phyloP scores from a whole-genome alignment of 768 basidiomycete species.

The Trametes punicea region DNA sequence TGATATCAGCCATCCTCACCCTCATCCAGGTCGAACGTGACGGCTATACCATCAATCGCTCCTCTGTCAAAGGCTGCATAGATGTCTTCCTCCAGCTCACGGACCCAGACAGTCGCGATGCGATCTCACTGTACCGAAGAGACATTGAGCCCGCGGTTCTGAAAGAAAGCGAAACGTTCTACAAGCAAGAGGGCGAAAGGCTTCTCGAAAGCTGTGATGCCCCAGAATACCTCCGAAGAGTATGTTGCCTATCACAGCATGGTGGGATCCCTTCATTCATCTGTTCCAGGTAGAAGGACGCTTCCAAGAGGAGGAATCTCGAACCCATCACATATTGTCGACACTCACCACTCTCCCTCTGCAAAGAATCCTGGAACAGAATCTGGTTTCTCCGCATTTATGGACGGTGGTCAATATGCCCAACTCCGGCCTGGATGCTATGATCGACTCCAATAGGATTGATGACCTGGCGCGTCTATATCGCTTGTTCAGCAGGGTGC shows the following conservation, averaged over 20 bases:
- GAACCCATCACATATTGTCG: slow-evolving; percentile 84
- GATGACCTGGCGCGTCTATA: slow-evolving; percentile 80
- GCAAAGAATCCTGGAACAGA: slow-evolving; percentile 68
- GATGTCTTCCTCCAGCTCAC: slow-evolving; percentile 76
- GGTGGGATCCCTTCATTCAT: slow-evolving; percentile 2
- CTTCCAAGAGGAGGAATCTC: slow-evolving; percentile 77
- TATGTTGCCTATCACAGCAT: slow-evolving; percentile 34
- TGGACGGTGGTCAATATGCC: slow-evolving; percentile 71
- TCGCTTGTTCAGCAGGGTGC: slow-evolving; percentile 65
- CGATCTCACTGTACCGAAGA: slow-evolving; percentile 68
- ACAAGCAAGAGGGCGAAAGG: slow-evolving; percentile 66
- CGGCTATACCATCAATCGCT: slow-evolving; percentile 87
- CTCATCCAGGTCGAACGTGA: slow-evolving; percentile 91
- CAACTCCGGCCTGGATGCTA: slow-evolving; percentile 79
- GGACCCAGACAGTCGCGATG: slow-evolving; percentile 38
- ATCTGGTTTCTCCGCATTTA: slow-evolving; percentile 78
- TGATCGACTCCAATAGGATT: slow-evolving; percentile 79
- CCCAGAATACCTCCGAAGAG: slow-evolving; percentile 75
- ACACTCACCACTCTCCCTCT: slow-evolving; percentile 68
- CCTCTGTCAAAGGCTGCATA: slow-evolving; percentile 83
- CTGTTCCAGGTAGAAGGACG: slow-evolving; percentile 68
- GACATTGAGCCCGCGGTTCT: slow-evolving; percentile 85
- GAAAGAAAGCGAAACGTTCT: slow-evolving; percentile 74
- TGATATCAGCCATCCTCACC: slow-evolving; percentile 77
- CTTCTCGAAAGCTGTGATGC: slow-evolving; percentile 76